Evolutionary conservation across 257 asterid genomes (phyloP), one percentile per base, ranked within the genome.

Genomic region (Solanum chiquidenum): DNA sequence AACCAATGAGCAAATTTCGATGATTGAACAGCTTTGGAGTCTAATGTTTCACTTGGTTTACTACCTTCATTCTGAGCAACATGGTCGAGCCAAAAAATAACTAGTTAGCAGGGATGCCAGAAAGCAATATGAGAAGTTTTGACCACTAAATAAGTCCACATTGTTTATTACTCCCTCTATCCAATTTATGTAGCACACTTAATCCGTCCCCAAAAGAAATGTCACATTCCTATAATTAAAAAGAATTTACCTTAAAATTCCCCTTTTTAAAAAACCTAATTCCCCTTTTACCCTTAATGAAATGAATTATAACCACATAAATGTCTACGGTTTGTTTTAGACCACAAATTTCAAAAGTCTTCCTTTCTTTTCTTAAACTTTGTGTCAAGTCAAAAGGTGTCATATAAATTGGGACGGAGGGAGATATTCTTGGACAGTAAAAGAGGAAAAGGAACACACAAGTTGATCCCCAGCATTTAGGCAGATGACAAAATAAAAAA

Each of bases 1-100:
- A 96, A 96, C 99, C 98, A 96, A 77, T 88, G 95, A 86, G 98
- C 94, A 91, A 96, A 92, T 92, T 95, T 96, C 5, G 99, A 95
- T 6, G 98, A 91, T 64, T 90, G 93, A 46, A 69, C 91, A 86
- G 93, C 42, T 46, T 79, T 89, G 80, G 93, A 90, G 90, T 87
- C 90, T 95, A 93, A 87, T 84, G 90, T 83, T 46, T 92, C 96
- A 80, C 90, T 95, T 58, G 90, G 90, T 82, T 91, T 92, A 89
- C 85, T 82, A 71, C 69, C 93, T 52, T 87, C 88, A 90, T 86
- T 90, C 99, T 97, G 89, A 86, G 86, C 40, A 86, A 87, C 71
- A 73, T 40, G 88, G 27, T 34, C 88, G 33, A 86, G 31, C 35
- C 79, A 62, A 38, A 86, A 83, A 34, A 14, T 25, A 79, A 49